Evolutionary conservation across 176 grass and related monocot species (phyloP).

Genomic region (Hyparrhenia diplandra): DNA sequence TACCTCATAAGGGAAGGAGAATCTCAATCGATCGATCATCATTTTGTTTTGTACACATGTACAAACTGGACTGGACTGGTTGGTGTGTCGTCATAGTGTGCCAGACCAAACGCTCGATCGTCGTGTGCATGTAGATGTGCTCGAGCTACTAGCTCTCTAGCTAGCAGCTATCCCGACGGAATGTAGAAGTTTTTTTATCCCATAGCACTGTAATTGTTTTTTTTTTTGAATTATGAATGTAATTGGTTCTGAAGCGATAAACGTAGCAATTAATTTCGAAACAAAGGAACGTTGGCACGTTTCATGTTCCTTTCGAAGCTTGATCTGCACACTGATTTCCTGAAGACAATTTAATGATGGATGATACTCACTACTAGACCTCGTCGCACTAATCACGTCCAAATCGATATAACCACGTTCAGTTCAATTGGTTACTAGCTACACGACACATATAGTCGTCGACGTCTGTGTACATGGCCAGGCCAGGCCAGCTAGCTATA

Average conservation of each 20-base stretch:
- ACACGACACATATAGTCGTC: neutral
- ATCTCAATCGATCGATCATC: conserved; percentile 12
- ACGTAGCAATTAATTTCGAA: neutral
- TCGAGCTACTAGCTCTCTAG: neutral
- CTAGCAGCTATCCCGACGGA: too few relatives aligned
- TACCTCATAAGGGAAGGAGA: neutral
- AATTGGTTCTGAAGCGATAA: neutral
- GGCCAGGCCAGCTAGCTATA: neutral
- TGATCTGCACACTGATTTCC: neutral
- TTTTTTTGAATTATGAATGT: too few relatives aligned
- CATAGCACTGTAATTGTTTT: too few relatives aligned
- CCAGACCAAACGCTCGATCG: too few relatives aligned
- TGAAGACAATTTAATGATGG: neutral
- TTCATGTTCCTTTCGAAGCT: neutral
- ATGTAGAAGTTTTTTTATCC: neutral
- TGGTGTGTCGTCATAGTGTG: neutral
- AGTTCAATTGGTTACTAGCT: neutral
- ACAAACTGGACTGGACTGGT: neutral
- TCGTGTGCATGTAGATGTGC: neutral
- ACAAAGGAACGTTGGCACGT: neutral
- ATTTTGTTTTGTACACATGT: conserved; percentile 2
- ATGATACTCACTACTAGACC: neutral
- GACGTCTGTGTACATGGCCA: neutral
- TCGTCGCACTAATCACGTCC: neutral
- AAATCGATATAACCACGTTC: neutral